Evolutionary conservation across 2,329 filamentous ascomycete genomes (phyloP).

Genomic region (Nigrospora sphaerica): DNA sequence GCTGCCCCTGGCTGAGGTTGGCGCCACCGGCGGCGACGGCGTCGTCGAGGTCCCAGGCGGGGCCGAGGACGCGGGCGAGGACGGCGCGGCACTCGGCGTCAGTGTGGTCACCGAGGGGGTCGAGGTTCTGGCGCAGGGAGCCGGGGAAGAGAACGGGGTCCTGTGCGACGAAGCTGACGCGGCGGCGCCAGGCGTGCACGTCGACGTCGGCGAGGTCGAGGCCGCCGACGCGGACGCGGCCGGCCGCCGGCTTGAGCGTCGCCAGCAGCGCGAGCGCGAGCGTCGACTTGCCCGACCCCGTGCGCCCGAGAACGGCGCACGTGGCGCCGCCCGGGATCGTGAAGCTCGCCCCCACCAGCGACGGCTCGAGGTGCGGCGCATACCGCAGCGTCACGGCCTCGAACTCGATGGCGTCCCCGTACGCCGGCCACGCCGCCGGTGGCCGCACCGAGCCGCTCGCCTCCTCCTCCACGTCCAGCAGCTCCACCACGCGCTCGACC

Average conservation of each 20-base stretch:
- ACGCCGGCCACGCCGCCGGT: conserved; percentile 70
- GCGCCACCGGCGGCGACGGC: conserved; percentile 52
- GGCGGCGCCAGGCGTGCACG: conserved; percentile 47
- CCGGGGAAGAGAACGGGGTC: conserved; percentile 57
- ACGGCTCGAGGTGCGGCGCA: conserved; percentile 68
- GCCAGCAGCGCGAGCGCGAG: conserved; percentile 52
- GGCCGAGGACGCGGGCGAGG: conserved; percentile 53
- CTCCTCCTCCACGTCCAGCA: conserved; percentile 74
- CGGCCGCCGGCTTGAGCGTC: conserved; percentile 43
- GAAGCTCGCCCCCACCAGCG: conserved; percentile 62
- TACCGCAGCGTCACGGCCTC: conserved; percentile 74
- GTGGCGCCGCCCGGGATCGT: conserved; percentile 60
- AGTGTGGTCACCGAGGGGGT: conserved; percentile 55
- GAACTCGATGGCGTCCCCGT: conserved; percentile 66
- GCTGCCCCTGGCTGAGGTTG: conserved; percentile 56
- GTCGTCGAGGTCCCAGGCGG: conserved; percentile 38
- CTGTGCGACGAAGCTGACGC: conserved; percentile 57
- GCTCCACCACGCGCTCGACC: conserved; percentile 77
- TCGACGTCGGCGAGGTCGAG: conserved; percentile 46
- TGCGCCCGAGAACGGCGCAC: conserved; percentile 69
- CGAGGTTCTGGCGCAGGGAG: conserved; percentile 57
- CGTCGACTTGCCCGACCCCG: conserved; percentile 83
- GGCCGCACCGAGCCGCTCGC: conserved; percentile 58
- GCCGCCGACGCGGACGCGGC: conserved; percentile 46
- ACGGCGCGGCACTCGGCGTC: conserved; percentile 41